Base-by-base conservation (phyloP, 2,329 filamentous ascomycete species). In the Triangularia verruculosa region DNA sequence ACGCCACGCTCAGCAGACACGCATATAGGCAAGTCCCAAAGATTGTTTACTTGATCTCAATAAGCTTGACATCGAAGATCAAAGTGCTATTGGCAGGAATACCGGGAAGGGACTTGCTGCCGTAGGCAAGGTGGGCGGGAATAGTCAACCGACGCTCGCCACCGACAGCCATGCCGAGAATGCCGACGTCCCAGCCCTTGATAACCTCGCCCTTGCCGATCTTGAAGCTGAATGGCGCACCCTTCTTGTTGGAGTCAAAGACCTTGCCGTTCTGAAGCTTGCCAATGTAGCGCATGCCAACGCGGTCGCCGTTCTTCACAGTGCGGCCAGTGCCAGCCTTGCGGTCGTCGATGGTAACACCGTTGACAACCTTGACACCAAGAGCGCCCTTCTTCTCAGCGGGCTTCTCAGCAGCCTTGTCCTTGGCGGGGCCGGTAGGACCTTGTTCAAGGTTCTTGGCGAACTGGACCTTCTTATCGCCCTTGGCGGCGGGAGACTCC, bases 371-470 rank as follows among this genome's bases (percentile, higher is more conserved):
- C 82, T 92, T 95, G 73, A 92, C 84, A 67, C 89, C 87, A 57
- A 88, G 80, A 34, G 85, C 78, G 61, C 82, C 82, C 71, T 83
- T 78, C 75, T 82, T 81, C 67, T 78, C 72, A 39, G 72, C 69
- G 73, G 78, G 72, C 71, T 75, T 70, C 73, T 78, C 72, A 71
- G 75, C 81, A 64, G 70, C 74, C 75, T 68, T 67, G 66, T 71
- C 68, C 67, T 70, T 73, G 4, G 85, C 80, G 63, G 91, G 89
- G 69, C 89, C 88, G 52, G 93, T 96, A 68, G 95, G 95, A 65
- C 95, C 95, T 79, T 96, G 93, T 83, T 98, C 95, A 67, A 99
- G 92, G 79, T 98, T 93, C 86, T 98, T 97, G 75, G 95, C 94
- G 77, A 99, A 99, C 78, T 97, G 92, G 66, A 99, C 95, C 84